phyloP scores from a whole-genome alignment of 2,329 filamentous ascomycete species.

The Botrytis byssoidea region DNA sequence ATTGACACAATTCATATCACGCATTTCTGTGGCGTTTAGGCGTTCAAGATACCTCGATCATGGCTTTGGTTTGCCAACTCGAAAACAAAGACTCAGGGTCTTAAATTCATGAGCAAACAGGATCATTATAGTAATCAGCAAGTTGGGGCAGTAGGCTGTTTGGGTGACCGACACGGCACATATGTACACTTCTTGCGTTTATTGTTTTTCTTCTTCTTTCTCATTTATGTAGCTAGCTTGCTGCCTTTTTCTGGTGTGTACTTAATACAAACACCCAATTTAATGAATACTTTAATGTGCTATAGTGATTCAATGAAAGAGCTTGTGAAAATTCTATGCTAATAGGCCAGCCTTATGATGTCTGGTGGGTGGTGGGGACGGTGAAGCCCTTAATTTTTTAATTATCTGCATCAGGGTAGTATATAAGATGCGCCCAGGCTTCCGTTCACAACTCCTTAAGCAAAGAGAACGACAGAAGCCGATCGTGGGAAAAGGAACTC shows the following conservation, averaged over 20 bases:
- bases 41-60: slow-evolving; percentile 18
- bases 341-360: not conserved
- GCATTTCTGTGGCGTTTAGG: slow-evolving; percentile 21
- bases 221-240: slow-evolving; percentile 4
- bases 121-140: slow-evolving; percentile 14
- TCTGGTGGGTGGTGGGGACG: not conserved
- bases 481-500: not conserved
- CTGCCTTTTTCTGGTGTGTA: not conserved
- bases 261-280: not conserved
- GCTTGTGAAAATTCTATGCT: not conserved
- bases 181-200: not conserved
- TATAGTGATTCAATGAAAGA: not conserved
- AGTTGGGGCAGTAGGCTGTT: not conserved
- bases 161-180: not conserved
- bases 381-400: no score
- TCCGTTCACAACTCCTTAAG: not conserved
- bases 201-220: not conserved
- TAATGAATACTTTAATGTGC: not conserved
- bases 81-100: not conserved
- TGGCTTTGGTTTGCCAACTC: slow-evolving; percentile 6
- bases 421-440: not conserved
- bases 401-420: not conserved
- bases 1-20: slow-evolving; percentile 2
- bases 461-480: not conserved
- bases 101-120: slow-evolving; percentile 16